Conservation (phyloP, 768 basidiomycete genomes). For the Ephemerocybe angulata region DNA sequence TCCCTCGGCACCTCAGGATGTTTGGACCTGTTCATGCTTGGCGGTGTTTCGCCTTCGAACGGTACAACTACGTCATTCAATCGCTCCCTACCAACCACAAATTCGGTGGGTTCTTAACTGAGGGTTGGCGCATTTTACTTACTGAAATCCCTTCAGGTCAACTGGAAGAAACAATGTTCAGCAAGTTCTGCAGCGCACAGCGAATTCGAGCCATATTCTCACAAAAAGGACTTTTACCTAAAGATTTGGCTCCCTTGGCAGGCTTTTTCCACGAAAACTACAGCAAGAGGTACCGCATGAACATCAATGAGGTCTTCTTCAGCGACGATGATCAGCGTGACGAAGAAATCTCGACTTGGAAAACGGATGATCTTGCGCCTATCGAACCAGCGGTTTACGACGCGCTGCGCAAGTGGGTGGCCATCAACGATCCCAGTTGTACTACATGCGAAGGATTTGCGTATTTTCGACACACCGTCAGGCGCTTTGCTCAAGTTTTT, state of each 20-base stretch:
- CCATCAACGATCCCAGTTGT: neutral
- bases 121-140: neutral
- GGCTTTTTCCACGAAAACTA: neutral
- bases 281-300: neutral
- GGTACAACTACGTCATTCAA: conserved; percentile 5
- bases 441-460: neutral
- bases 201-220: neutral
- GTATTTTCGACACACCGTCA: neutral
- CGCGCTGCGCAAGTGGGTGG: neutral
- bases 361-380: neutral
- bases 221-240: neutral
- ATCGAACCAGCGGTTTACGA: neutral
- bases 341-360: neutral
- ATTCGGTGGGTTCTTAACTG: neutral
- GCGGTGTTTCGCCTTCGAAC: conserved; percentile 29
- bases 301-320: neutral
- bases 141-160: neutral
- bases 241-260: neutral
- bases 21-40: conserved; percentile 37
- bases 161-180: neutral
- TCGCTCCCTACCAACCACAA: neutral
- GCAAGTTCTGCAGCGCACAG: neutral
- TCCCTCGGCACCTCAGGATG: conserved; percentile 22
- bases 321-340: neutral
- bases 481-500: neutral